Percentiles rank a stretch among this genome's conserved stretches.
phyloP scores from a whole-genome alignment of 192 early-diverging fungal genomes.

The Endogone sp. region DNA sequence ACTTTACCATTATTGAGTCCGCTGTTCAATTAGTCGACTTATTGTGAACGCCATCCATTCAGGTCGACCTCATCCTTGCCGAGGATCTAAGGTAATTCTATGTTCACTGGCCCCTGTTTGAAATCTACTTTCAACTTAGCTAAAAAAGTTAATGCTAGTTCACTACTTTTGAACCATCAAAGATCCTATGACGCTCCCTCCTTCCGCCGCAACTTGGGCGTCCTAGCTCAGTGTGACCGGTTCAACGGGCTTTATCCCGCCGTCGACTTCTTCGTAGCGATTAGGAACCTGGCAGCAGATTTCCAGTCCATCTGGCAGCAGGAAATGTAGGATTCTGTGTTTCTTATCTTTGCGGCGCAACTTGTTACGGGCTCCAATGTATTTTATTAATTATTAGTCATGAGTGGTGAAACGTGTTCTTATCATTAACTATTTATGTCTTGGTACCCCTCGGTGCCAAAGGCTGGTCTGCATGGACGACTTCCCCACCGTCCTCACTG shows the following conservation, averaged over 20 bases:
- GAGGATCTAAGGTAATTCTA: conserved; percentile 30
- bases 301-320: conserved; percentile 26
- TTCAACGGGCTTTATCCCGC: conserved; percentile 28
- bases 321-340: conserved; percentile 29
- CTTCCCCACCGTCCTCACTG: conserved; percentile 17
- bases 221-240: conserved; percentile 28
- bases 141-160: too few relatives aligned
- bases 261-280: conserved; percentile 32
- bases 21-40: too few relatives aligned
- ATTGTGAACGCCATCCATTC: neutral
- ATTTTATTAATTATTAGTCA: too few relatives aligned
- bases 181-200: conserved; percentile 22
- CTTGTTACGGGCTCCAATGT: too few relatives aligned
- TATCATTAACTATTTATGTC: too few relatives aligned
- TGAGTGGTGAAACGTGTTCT: too few relatives aligned
- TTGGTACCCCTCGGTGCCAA: neutral
- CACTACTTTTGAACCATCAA: too few relatives aligned
- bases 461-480: conserved; percentile 10
- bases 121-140: too few relatives aligned
- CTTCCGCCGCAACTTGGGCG: conserved; percentile 26
- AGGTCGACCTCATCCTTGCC: conserved; percentile 29
- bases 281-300: conserved; percentile 27
- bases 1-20: too few relatives aligned
- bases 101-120: too few relatives aligned
- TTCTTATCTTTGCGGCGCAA: too few relatives aligned